A percentile compares a stretch with the other conserved stretches of the same genome.
Conservation (phyloP, 2,329 filamentous ascomycete species). For the Curvularia eragrostidis region DNA sequence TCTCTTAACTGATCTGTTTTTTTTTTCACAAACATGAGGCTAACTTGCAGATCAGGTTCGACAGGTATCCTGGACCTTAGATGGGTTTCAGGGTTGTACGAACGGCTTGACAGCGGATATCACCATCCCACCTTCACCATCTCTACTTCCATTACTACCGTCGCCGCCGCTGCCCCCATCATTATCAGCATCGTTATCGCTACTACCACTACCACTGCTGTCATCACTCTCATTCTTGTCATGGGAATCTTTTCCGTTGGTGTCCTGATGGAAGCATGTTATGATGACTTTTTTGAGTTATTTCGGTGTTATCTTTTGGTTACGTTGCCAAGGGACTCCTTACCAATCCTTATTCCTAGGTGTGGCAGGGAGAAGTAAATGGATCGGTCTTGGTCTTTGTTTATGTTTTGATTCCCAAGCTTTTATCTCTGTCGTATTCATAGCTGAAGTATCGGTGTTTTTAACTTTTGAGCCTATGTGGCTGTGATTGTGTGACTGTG, state of each 20-base stretch:
- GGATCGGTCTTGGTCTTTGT: background rate
- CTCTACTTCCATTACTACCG: background rate
- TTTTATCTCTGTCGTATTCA: background rate
- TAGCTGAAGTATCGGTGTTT: conserved; percentile 6
- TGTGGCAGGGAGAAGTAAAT: background rate
- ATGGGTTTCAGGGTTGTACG: background rate
- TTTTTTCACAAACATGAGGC: background rate
- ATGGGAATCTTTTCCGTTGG: background rate
- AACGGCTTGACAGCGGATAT: background rate
- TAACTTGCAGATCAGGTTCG: conserved; percentile 35
- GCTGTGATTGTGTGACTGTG: background rate
- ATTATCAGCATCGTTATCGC: background rate
- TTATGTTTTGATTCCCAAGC: conserved; percentile 6
- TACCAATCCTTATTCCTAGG: background rate
- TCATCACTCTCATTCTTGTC: background rate
- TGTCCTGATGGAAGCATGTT: background rate
- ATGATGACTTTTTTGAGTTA: background rate
- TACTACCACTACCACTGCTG: background rate
- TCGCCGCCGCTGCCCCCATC: background rate
- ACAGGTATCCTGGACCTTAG: conserved; percentile 45
- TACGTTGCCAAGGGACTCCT: background rate
- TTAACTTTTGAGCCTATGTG: background rate
- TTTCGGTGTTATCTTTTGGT: conserved; percentile 2
- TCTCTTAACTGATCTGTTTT: background rate
- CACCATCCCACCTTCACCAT: background rate